Conservation (phyloP, 2,329 filamentous ascomycete genomes). For the Orbilia blumenaviensis region DNA sequence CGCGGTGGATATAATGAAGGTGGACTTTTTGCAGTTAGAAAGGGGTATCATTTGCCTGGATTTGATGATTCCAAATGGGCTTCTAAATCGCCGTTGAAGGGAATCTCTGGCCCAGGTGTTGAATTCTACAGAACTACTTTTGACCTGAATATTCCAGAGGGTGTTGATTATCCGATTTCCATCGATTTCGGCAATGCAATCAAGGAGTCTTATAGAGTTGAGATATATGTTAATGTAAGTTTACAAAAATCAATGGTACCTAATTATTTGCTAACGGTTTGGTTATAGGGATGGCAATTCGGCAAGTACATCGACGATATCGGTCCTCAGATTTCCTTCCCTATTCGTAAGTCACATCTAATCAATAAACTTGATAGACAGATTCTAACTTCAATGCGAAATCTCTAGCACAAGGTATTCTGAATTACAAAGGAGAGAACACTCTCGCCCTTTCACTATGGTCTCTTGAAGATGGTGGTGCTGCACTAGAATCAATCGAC, state of each 20-base stretch:
- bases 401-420: constrained; percentile 61
- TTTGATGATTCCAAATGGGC: constrained; percentile 65
- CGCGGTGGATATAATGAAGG: constrained; percentile 75
- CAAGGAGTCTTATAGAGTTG: constrained; percentile 66
- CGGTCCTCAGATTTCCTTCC: constrained; percentile 77
- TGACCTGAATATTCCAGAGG: constrained; percentile 66
- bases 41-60: constrained; percentile 70
- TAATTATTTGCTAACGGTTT: not conserved
- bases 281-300: constrained; percentile 71
- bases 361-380: not conserved
- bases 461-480: constrained; percentile 70
- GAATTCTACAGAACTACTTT: constrained; percentile 69
- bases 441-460: constrained; percentile 75
- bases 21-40: constrained; percentile 68
- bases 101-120: constrained; percentile 66
- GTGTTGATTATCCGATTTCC: constrained; percentile 70
- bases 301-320: constrained; percentile 73
- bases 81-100: constrained; percentile 61
- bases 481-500: constrained; percentile 67
- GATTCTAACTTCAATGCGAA: not conserved
- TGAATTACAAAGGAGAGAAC: constrained; percentile 76
- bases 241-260: not conserved
- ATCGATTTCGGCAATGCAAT: constrained; percentile 68
- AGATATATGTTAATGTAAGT: constrained; percentile 74
- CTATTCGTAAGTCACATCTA: constrained; percentile 73